Conservation (phyloP, 2,329 filamentous ascomycete species). For the Exophiala viscosa region DNA sequence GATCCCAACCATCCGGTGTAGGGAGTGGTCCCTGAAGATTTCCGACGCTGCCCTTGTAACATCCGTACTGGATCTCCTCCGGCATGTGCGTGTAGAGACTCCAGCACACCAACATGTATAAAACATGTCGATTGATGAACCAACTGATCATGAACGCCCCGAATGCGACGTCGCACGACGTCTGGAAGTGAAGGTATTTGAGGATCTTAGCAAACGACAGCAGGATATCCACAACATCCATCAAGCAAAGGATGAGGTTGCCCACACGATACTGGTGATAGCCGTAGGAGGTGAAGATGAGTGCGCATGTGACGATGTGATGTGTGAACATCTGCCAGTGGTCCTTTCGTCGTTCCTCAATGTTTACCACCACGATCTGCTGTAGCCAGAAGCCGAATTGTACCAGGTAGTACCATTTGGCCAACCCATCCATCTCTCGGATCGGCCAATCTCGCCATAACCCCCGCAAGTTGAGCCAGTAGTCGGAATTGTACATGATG, state of each 20-base stretch:
- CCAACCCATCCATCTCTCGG: constrained; percentile 66
- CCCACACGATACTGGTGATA: constrained; percentile 86
- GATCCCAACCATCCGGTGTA: constrained; percentile 52
- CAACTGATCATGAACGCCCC: constrained; percentile 81
- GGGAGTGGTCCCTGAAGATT: constrained; percentile 54
- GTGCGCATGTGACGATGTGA: constrained; percentile 80
- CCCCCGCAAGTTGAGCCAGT: constrained; percentile 70
- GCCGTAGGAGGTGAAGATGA: constrained; percentile 78
- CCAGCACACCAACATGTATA: constrained; percentile 77
- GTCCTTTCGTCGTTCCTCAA: constrained; percentile 91
- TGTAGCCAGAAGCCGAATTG: constrained; percentile 93
- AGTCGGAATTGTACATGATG: constrained; percentile 71
- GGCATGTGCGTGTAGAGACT: constrained; percentile 70
- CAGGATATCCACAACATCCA: constrained; percentile 89
- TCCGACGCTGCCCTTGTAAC: constrained; percentile 61
- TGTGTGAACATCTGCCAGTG: constrained; percentile 95
- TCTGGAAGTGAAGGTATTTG: constrained; percentile 78
- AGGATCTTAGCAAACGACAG: constrained; percentile 91
- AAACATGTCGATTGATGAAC: constrained; percentile 76
- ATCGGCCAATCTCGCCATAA: constrained; percentile 84
- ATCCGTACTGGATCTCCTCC: constrained; percentile 61
- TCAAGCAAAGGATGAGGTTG: constrained; percentile 81
- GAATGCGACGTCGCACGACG: constrained; percentile 76
- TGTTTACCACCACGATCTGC: constrained; percentile 89
- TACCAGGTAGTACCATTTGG: constrained; percentile 85